These are phyloP conservation scores for Pyrus betulifolia DNA, from an alignment of 306 rosid species.

Conservation along the genomic window DNA sequence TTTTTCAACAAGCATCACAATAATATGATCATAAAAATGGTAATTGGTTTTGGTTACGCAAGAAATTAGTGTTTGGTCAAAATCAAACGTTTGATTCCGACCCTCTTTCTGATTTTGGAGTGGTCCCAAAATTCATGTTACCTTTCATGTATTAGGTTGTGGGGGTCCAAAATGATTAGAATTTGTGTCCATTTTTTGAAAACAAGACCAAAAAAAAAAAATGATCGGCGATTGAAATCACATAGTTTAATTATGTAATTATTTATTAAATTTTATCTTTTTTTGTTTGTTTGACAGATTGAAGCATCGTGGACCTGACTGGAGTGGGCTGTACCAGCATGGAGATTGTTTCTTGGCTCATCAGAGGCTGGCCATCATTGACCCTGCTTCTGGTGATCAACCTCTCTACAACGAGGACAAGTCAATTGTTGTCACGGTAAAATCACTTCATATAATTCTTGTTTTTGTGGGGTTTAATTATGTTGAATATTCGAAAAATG, in stretches of 20 bases:
- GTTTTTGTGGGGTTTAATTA: neutral
- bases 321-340: constrained; percentile 91
- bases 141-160: too few relatives aligned
- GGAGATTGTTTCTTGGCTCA: constrained; percentile 82
- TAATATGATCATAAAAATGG: neutral
- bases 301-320: constrained; percentile 97
- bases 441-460: neutral
- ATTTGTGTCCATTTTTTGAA: neutral
- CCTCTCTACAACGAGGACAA: constrained; percentile 93
- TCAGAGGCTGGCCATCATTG: constrained; percentile 88
- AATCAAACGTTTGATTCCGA: neutral
- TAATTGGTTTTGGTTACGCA: neutral
- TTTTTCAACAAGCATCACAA: neutral
- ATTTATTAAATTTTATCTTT: too few relatives aligned
- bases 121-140: neutral
- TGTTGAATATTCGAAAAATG: neutral
- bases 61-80: neutral
- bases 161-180: neutral
- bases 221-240: neutral
- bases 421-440: constrained; percentile 73
- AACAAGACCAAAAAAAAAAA: neutral
- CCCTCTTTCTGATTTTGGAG: neutral
- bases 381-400: constrained; percentile 99
- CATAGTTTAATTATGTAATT: neutral
- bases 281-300: constrained; percentile 29